Evolutionary conservation across 768 basidiomycete species (phyloP).

Genomic region (Goffeauzyma gilvescens): DNA sequence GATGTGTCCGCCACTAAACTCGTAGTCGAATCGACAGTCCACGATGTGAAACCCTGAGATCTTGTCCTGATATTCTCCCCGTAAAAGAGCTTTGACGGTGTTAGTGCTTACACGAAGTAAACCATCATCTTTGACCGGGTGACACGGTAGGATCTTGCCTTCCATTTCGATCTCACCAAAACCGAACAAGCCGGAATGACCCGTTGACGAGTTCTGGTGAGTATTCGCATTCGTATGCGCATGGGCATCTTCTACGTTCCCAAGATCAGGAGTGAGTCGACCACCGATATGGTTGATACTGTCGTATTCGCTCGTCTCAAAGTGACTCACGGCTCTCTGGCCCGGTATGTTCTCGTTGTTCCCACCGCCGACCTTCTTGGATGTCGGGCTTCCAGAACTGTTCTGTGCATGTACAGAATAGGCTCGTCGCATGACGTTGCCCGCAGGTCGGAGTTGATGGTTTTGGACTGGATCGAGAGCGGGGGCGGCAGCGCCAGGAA

Average conservation of each 20-base stretch:
- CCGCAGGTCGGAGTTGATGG: slow-evolving; percentile 9
- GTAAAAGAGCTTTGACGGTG: slow-evolving; percentile 59
- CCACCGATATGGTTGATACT: slow-evolving; percentile 7
- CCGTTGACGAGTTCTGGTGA: slow-evolving; percentile 17
- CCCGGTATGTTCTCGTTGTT: slow-evolving; percentile 20
- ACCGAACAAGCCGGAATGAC: slow-evolving; percentile 46
- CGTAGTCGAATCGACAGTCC: slow-evolving; percentile 96
- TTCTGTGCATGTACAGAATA: slow-evolving; percentile 29
- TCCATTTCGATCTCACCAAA: slow-evolving; percentile 84
- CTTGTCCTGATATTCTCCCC: slow-evolving; percentile 48
- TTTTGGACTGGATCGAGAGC: not conserved
- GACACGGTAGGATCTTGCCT: slow-evolving; percentile 86
- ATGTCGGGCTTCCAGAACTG: too few species aligned
- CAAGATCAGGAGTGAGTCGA: slow-evolving; percentile 5
- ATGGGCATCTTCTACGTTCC: slow-evolving; percentile 9
- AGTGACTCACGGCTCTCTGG: slow-evolving; percentile 13
- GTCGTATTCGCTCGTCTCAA: slow-evolving; percentile 4
- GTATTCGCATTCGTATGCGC: slow-evolving; percentile 6
- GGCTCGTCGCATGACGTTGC: slow-evolving; percentile 26
- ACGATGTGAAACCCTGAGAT: slow-evolving; percentile 61
- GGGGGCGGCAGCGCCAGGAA: not conserved
- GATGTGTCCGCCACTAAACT: slow-evolving; percentile 84
- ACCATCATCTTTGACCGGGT: slow-evolving; percentile 83
- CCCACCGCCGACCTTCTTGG: slow-evolving; percentile 21
- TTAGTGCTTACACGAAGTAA: slow-evolving; percentile 66